Percentiles rank a stretch among this genome's conserved stretches.
phyloP scores from a whole-genome alignment of 2,329 filamentous ascomycete genomes.

The Boeremia exigua region DNA sequence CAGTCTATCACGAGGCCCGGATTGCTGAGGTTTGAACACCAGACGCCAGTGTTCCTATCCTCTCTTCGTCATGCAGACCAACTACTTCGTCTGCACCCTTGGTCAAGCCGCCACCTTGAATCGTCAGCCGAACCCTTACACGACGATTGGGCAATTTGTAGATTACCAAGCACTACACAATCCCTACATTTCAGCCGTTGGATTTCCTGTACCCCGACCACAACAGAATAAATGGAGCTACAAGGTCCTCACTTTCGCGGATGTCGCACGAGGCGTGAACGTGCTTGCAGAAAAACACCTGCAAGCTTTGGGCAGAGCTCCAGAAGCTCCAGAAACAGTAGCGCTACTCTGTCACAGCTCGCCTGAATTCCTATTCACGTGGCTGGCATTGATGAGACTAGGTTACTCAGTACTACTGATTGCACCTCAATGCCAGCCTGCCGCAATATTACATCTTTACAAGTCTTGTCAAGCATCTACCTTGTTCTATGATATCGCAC shows the following conservation, averaged over 20 bases:
- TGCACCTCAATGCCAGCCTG: slow-evolving; percentile 57
- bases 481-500: slow-evolving; percentile 56
- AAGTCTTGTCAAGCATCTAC: slow-evolving; percentile 50
- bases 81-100: slow-evolving; percentile 68
- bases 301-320: slow-evolving; percentile 16
- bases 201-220: slow-evolving; percentile 51
- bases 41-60: background rate
- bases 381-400: slow-evolving; percentile 64
- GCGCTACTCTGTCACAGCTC: slow-evolving; percentile 65
- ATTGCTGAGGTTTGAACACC: background rate
- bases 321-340: slow-evolving; percentile 45
- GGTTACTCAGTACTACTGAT: slow-evolving; percentile 64
- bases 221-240: slow-evolving; percentile 31
- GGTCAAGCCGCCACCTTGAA: slow-evolving; percentile 58
- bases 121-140: slow-evolving; percentile 45
- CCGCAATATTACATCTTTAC: slow-evolving; percentile 62
- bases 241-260: slow-evolving; percentile 46
- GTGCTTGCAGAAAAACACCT: slow-evolving; percentile 44
- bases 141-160: slow-evolving; percentile 59
- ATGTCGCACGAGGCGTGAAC: slow-evolving; percentile 44
- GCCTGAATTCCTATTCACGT: slow-evolving; percentile 63
- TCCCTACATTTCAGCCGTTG: slow-evolving; percentile 56
- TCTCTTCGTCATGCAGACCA: slow-evolving; percentile 40
- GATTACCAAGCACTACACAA: slow-evolving; percentile 53
- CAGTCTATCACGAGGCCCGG: background rate